Conservation (phyloP, 768 basidiomycete species). For the Xerocomus brunneocitrinus region DNA sequence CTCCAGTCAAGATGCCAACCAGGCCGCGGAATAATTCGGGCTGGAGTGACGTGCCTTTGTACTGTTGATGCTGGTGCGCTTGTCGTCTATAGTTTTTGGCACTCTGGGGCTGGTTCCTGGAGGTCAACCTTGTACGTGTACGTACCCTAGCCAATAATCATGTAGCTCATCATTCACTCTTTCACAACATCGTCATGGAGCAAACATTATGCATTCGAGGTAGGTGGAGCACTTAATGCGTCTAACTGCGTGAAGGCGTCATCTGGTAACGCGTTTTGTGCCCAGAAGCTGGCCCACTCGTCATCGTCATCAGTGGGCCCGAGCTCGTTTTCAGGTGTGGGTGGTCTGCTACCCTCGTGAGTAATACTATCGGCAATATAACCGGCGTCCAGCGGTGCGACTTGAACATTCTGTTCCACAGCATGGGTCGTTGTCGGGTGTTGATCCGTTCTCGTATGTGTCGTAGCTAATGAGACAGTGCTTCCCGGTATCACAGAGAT, state of each 20-base stretch:
- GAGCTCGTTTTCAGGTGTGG: conserved; percentile 24
- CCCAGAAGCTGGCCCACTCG: conserved; percentile 50
- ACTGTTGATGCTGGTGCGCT: conserved; percentile 3
- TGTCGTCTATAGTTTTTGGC: background rate
- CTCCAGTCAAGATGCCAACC: conserved; percentile 6
- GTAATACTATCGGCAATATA: conserved; percentile 27
- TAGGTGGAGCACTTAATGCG: background rate
- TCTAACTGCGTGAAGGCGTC: conserved; percentile 29
- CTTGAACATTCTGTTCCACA: conserved; percentile 10
- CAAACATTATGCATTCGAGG: conserved; percentile 14
- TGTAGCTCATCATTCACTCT: conserved; percentile 8
- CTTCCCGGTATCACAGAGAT: conserved; percentile 36
- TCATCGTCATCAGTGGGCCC: conserved; percentile 28
- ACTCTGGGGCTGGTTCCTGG: conserved; percentile 15
- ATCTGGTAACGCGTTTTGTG: conserved; percentile 38
- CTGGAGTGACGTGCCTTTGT: conserved; percentile 24
- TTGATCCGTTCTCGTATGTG: background rate
- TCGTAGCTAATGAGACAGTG: conserved; percentile 5
- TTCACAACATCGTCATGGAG: background rate
- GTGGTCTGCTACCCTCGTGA: conserved; percentile 8
- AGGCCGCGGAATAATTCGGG: conserved; percentile 10
- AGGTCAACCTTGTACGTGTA: background rate
- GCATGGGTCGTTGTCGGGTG: conserved; percentile 10
- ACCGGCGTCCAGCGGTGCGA: conserved; percentile 36
- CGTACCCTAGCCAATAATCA: background rate